A percentile compares a stretch with the other conserved stretches of the same genome.
Evolutionary conservation across 1,139 yeast genomes (phyloP).

Genomic region (Blastobotrys ciferrii): DNA sequence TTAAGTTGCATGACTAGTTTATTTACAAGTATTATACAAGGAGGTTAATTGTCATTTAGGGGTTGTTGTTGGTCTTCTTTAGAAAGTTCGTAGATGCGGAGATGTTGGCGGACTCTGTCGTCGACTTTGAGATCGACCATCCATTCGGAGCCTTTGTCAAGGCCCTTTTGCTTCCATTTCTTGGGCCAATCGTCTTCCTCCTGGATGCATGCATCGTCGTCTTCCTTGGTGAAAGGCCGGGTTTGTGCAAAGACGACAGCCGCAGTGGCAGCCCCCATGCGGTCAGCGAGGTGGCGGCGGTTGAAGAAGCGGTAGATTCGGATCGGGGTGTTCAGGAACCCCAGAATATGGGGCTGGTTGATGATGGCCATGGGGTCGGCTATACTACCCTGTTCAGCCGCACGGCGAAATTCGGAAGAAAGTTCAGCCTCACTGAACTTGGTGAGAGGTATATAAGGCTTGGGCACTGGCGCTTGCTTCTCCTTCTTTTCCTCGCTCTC

Average conservation of each 20-base stretch:
- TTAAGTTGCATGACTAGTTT: no score
- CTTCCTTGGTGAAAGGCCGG: conserved; percentile 53
- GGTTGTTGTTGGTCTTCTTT: background rate
- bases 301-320: conserved; percentile 79
- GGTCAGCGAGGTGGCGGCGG: conserved; percentile 67
- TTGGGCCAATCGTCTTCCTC: conserved; percentile 94
- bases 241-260: conserved; percentile 56
- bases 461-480: conserved; percentile 50
- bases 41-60: background rate
- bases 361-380: conserved; percentile 65
- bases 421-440: conserved; percentile 51
- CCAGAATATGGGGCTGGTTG: conserved; percentile 72
- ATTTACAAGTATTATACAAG: background rate
- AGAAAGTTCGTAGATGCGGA: conserved; percentile 51
- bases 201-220: conserved; percentile 54
- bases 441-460: conserved; percentile 59
- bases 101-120: conserved; percentile 55
- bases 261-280: conserved; percentile 60
- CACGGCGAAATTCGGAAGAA: conserved; percentile 57
- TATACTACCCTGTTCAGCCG: conserved; percentile 16
- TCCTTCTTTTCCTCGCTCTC: conserved; percentile 40
- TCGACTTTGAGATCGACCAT: conserved; percentile 72
- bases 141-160: conserved; percentile 81
- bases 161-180: conserved; percentile 75
- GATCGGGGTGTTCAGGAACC: conserved; percentile 72